These are phyloP conservation scores for Podospora australis DNA, from an alignment of 495 filamentous ascomycete genomes.

Conservation along the genomic window DNA sequence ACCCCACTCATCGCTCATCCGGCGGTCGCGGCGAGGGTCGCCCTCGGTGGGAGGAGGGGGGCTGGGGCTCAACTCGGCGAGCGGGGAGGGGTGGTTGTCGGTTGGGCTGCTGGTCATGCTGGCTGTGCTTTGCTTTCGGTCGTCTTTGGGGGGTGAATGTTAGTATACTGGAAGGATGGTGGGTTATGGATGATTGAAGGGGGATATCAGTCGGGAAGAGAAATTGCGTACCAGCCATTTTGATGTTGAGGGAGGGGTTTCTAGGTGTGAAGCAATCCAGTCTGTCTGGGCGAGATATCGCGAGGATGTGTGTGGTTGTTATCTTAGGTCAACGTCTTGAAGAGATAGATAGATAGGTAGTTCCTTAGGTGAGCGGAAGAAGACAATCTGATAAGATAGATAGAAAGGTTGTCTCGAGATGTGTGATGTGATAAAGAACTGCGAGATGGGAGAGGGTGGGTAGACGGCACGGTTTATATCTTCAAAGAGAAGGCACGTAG, in stretches of 20 bases:
- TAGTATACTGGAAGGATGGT: too few relatives aligned
- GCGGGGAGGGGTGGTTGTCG: neutral
- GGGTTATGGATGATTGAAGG: neutral
- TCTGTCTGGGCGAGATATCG: neutral
- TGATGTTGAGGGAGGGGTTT: neutral
- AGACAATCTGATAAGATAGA: too few relatives aligned
- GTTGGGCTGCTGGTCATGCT: slow-evolving; percentile 6
- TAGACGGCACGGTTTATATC: neutral
- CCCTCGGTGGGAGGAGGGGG: neutral
- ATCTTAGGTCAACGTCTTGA: neutral
- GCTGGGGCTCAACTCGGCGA: neutral
- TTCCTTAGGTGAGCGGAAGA: neutral
- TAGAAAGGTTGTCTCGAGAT: neutral
- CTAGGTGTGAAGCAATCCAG: neutral
- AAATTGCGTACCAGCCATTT: slow-evolving; percentile 1
- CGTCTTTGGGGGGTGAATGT: slow-evolving; percentile 2
- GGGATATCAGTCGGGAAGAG: neutral
- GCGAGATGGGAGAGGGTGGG: neutral
- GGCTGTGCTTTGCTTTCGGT: slow-evolving; percentile 4
- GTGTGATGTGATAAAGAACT: neutral
- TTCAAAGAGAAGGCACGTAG: neutral
- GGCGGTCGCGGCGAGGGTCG: slow-evolving; percentile 6
- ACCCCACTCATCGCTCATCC: slow-evolving; percentile 38
- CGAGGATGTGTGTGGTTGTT: neutral
- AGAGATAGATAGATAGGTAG: neutral